phyloP scores from a whole-genome alignment of 2,329 filamentous ascomycete species.

The Fusarium tupiense region DNA sequence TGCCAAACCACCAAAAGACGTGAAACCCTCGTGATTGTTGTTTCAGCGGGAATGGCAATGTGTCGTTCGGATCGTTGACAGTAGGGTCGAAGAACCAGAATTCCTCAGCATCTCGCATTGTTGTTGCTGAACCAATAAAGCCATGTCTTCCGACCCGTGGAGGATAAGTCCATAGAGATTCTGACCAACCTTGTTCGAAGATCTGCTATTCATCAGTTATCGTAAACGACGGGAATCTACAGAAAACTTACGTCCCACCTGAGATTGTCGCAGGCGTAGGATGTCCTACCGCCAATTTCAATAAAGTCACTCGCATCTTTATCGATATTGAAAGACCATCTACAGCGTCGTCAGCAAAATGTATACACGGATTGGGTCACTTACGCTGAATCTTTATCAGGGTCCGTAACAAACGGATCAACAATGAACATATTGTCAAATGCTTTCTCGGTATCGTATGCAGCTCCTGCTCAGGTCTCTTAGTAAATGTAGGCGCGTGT shows the following conservation, averaged over 20 bases:
- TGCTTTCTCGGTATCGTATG: conserved; percentile 52
- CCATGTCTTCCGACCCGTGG: conserved; percentile 49
- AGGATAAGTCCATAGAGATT: conserved; percentile 55
- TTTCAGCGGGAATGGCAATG: conserved; percentile 50
- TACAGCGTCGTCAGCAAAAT: conserved; percentile 19
- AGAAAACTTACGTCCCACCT: conserved; percentile 49
- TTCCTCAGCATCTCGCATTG: conserved; percentile 48
- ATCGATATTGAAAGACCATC: conserved; percentile 48
- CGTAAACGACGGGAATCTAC: not conserved
- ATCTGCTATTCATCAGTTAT: conserved; percentile 43
- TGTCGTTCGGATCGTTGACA: conserved; percentile 51
- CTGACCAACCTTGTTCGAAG: conserved; percentile 51
- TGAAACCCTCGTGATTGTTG: conserved; percentile 47
- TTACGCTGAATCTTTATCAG: conserved; percentile 40
- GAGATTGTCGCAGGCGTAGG: conserved; percentile 48
- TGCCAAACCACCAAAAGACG: conserved; percentile 55
- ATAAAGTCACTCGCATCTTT: conserved; percentile 44
- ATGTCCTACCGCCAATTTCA: conserved; percentile 43
- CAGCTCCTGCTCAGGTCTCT: conserved; percentile 42
- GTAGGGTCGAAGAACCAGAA: conserved; percentile 49
- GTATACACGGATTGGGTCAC: not conserved
- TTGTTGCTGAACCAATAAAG: conserved; percentile 56
- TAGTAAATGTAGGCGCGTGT: not conserved
- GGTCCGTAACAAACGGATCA: conserved; percentile 41
- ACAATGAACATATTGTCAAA: conserved; percentile 50